Evolutionary conservation across 2,329 filamentous ascomycete genomes (phyloP).

Genomic region (Oidium heveae): DNA sequence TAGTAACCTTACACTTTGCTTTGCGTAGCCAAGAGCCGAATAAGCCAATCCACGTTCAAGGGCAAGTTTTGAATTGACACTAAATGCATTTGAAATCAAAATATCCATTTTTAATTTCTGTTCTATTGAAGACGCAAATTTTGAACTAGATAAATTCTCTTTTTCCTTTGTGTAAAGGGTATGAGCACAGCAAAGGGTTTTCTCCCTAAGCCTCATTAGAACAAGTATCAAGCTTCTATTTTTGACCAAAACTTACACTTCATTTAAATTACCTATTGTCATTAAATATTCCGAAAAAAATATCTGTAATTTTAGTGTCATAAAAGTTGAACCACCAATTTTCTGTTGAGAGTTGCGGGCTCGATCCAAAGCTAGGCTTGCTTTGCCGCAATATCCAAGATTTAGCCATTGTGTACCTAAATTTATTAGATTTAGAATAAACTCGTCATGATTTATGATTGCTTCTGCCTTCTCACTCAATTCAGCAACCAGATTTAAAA

Average conservation of each 20-base stretch:
- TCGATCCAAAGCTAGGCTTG: constrained; percentile 28
- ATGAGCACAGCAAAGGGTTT: constrained; percentile 10
- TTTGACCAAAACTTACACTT: constrained; percentile 22
- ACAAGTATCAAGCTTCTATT: not conserved
- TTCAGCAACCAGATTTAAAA: constrained; percentile 23
- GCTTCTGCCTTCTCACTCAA: constrained; percentile 20
- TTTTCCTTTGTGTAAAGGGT: constrained; percentile 9
- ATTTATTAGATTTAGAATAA: constrained; percentile 16
- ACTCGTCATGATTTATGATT: constrained; percentile 16
- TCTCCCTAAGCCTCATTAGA: constrained; percentile 10
- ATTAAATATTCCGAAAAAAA: constrained; percentile 52
- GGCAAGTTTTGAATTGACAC: constrained; percentile 14
- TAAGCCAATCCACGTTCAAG: constrained; percentile 25
- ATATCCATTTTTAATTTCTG: constrained; percentile 9
- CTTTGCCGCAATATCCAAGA: constrained; percentile 34
- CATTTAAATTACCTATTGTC: constrained; percentile 35
- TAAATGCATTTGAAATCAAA: constrained; percentile 15
- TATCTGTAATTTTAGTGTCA: constrained; percentile 34
- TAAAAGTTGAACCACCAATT: constrained; percentile 18
- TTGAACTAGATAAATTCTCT: constrained; percentile 4
- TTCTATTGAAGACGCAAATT: constrained; percentile 4
- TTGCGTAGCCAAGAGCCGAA: constrained; percentile 29
- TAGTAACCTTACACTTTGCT: constrained; percentile 26
- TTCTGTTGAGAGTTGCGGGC: constrained; percentile 24
- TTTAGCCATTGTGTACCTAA: constrained; percentile 29